Evolutionary conservation across 495 filamentous ascomycete species (phyloP).

Genomic region (Penicillium manginii): DNA sequence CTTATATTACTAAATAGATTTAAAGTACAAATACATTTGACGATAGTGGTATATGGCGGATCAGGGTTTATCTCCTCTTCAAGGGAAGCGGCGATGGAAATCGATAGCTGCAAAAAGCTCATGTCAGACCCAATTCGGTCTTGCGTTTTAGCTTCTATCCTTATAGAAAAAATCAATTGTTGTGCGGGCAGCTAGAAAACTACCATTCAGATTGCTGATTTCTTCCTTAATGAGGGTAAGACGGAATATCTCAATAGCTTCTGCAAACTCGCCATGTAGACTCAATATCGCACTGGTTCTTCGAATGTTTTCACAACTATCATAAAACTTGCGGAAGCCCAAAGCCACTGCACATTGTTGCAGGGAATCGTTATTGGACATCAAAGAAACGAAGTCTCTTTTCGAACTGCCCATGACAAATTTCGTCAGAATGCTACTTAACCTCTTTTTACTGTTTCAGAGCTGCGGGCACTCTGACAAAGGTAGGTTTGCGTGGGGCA

Average conservation of each 20-base stretch:
- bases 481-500: background rate
- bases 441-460: background rate
- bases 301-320: conserved; percentile 1
- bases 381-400: background rate
- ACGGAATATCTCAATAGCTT: background rate
- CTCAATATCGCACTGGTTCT: background rate
- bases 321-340: background rate
- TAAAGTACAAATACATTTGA: background rate
- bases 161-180: background rate
- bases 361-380: background rate
- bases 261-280: background rate
- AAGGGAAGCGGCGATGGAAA: background rate
- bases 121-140: background rate
- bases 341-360: background rate
- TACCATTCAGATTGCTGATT: background rate
- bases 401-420: background rate
- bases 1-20: background rate
- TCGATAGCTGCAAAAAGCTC: background rate
- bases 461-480: background rate
- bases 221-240: conserved; percentile 2
- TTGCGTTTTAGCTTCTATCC: background rate
- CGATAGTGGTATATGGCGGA: background rate
- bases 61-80: background rate
- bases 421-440: background rate
- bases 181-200: background rate